Evolutionary conservation across 352 stramenopile species (phyloP).

Genomic region (Phytophthora podocarpi): DNA sequence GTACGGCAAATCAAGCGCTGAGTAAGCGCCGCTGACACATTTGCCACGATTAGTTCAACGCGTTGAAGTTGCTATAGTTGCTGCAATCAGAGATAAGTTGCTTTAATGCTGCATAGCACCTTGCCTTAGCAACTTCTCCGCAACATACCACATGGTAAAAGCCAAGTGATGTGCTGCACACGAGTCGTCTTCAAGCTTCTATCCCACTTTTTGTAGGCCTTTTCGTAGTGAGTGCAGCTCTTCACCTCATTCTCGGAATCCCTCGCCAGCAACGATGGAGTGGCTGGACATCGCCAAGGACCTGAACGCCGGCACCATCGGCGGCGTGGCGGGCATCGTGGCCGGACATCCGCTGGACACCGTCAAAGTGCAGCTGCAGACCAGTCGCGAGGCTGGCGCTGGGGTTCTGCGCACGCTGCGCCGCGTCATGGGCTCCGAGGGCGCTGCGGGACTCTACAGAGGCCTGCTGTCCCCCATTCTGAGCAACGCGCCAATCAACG

Average conservation of each 20-base stretch:
- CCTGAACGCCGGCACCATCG: constrained; percentile 84
- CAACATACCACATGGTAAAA: not conserved
- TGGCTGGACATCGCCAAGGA: constrained; percentile 86
- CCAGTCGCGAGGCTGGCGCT: constrained; percentile 28
- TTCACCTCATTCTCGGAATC: constrained; percentile 9
- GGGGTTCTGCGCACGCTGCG: constrained; percentile 57
- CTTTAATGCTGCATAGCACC: too few species aligned
- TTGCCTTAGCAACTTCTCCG: too few species aligned
- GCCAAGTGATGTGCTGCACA: not conserved
- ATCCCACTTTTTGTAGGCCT: constrained; percentile 9
- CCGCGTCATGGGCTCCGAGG: constrained; percentile 61
- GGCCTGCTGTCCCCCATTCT: constrained; percentile 79
- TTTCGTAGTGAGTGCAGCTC: too few species aligned
- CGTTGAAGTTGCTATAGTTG: constrained; percentile 1
- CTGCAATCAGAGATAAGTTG: not conserved
- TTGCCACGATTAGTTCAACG: constrained; percentile 12
- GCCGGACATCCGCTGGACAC: constrained; percentile 86
- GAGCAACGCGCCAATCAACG: constrained; percentile 87
- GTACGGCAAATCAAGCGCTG: too few species aligned
- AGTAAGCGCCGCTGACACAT: too few species aligned
- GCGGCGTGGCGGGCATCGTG: constrained; percentile 77
- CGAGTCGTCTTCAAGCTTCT: constrained; percentile 14
- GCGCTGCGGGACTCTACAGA: constrained; percentile 71
- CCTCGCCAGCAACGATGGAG: constrained; percentile 49
- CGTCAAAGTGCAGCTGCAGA: constrained; percentile 88